Conservation (phyloP, 345 rosid genomes). For the Turnera subulata region DNA sequence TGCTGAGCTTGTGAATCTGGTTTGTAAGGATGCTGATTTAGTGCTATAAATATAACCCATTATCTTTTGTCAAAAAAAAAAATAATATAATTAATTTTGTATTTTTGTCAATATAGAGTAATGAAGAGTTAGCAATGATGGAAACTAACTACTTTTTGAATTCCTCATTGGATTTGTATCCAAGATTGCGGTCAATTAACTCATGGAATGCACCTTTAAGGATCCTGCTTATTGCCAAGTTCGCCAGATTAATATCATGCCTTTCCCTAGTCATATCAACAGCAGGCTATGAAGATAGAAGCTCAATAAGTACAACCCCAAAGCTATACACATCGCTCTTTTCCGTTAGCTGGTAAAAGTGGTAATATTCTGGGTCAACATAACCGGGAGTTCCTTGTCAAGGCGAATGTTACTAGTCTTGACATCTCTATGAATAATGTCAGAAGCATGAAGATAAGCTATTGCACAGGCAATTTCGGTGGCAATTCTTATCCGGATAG, state of each 20-base stretch:
- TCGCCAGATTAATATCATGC: slow-evolving; percentile 9
- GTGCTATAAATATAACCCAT: too few species aligned
- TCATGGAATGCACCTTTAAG: slow-evolving; percentile 1
- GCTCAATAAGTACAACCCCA: slow-evolving; percentile 10
- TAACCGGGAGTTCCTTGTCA: slow-evolving; percentile 16
- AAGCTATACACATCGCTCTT: slow-evolving; percentile 15
- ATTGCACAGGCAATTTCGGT: slow-evolving; percentile 12
- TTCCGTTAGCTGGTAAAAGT: slow-evolving; percentile 5
- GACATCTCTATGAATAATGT: slow-evolving; percentile 8
- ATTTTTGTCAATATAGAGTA: too few species aligned
- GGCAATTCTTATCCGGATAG: slow-evolving; percentile 10
- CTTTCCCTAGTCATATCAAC: slow-evolving; percentile 3
- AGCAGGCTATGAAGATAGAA: slow-evolving; percentile 13
- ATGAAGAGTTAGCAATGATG: too few species aligned
- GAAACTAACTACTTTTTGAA: too few species aligned
- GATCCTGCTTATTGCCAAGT: slow-evolving; percentile 1
- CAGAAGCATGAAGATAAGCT: slow-evolving; percentile 12
- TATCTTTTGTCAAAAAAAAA: too few species aligned
- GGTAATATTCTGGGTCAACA: slow-evolving; percentile 11
- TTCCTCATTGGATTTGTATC: background rate
- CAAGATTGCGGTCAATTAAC: slow-evolving; percentile 8
- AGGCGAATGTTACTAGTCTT: slow-evolving; percentile 15
- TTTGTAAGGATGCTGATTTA: too few species aligned
- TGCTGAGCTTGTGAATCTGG: too few species aligned
- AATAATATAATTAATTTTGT: too few species aligned